Percentiles rank a stretch among this genome's conserved stretches.
Conservation (phyloP, 1,284 basidiomycete genomes). For the Fomitopsis betulina region DNA sequence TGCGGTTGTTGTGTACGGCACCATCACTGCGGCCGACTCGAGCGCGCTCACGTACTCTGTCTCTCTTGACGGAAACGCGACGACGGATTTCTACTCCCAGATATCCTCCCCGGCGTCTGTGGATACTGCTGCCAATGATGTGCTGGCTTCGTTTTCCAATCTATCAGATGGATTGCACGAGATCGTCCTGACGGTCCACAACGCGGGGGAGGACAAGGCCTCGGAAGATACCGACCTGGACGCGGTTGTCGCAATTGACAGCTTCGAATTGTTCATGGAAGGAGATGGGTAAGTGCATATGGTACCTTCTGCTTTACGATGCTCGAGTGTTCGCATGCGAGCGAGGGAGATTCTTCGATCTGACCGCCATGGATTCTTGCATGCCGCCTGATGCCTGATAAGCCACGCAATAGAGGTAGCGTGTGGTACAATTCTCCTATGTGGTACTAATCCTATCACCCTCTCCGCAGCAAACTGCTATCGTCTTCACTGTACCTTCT, state of each 20-base stretch:
- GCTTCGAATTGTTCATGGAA: slow-evolving; percentile 17
- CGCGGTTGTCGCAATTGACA: slow-evolving; percentile 20
- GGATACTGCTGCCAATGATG: slow-evolving; percentile 16
- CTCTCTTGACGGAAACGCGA: slow-evolving; percentile 24
- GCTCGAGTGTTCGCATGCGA: neutral
- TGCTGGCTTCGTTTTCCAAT: slow-evolving; percentile 26
- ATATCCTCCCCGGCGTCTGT: slow-evolving; percentile 15
- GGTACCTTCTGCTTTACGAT: neutral
- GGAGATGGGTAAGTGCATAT: neutral
- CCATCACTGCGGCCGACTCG: slow-evolving; percentile 12
- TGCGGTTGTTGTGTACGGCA: slow-evolving; percentile 24
- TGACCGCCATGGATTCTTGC: too few species aligned
- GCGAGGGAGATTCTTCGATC: too few species aligned
- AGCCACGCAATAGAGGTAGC: too few species aligned
- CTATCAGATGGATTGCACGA: slow-evolving; percentile 24
- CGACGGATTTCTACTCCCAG: slow-evolving; percentile 24
- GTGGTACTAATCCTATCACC: too few species aligned
- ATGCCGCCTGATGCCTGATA: too few species aligned
- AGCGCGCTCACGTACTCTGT: slow-evolving; percentile 20
- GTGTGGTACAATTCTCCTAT: too few species aligned
- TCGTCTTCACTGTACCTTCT: too few species aligned
- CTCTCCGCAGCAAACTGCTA: too few species aligned
- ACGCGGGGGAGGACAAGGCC: slow-evolving; percentile 9
- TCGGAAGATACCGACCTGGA: slow-evolving; percentile 9
- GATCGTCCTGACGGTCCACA: slow-evolving; percentile 26